Percentiles rank a stretch among this genome's conserved stretches.
Evolutionary conservation across 1,284 basidiomycete genomes (phyloP).

Genomic region (Volvariella surrecta): DNA sequence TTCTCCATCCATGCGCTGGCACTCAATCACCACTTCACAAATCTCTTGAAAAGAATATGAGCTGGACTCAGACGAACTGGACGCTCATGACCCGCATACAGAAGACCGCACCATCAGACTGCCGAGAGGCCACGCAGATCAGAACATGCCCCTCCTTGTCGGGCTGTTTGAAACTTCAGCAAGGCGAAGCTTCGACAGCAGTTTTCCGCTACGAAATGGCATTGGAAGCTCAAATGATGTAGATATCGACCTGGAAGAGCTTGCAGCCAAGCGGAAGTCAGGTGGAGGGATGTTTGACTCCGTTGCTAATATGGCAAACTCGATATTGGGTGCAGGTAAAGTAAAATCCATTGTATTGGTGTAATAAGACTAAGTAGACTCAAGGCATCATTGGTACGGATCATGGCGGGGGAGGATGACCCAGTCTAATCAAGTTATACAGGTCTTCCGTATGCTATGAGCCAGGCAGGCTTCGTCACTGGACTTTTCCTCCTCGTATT

Average conservation of each 20-base stretch:
- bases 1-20: conserved; percentile 9
- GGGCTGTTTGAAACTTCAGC: conserved; percentile 61
- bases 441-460: conserved; percentile 89
- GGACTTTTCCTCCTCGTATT: conserved; percentile 78
- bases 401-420: conserved; percentile 1
- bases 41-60: conserved; percentile 51
- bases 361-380: conserved; percentile 9
- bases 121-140: conserved; percentile 33
- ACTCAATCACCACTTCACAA: conserved; percentile 6
- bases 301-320: conserved; percentile 93
- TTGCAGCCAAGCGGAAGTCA: conserved; percentile 55
- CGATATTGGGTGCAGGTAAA: conserved; percentile 89
- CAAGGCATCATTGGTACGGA: conserved; percentile 75
- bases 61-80: conserved; percentile 68
- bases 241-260: conserved; percentile 55
- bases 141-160: conserved; percentile 66
- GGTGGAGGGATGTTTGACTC: conserved; percentile 81
- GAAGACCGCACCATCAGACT: conserved; percentile 26
- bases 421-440: background rate
- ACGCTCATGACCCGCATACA: conserved; percentile 29
- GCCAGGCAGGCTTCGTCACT: conserved; percentile 87
- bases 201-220: conserved; percentile 33
- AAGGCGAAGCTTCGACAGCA: conserved; percentile 44
- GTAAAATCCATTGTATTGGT: conserved; percentile 2
- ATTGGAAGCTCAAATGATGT: conserved; percentile 25